A percentile compares a stretch with the other conserved stretches of the same genome.
phyloP scores from a whole-genome alignment of 2,329 filamentous ascomycete genomes.

The Microsporum audouinii region DNA sequence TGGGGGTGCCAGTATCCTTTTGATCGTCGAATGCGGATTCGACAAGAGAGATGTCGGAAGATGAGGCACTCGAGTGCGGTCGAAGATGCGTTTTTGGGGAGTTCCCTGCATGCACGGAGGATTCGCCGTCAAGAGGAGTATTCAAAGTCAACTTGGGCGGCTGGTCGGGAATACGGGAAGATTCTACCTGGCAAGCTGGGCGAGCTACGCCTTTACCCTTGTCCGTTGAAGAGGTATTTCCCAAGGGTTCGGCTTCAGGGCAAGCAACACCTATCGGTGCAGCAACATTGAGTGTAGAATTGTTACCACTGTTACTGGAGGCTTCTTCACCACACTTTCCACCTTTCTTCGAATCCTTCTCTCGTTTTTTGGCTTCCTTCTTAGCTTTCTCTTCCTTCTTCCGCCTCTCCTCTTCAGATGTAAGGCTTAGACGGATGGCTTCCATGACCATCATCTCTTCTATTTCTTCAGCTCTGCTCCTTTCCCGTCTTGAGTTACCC shows the following conservation, averaged over 20 bases:
- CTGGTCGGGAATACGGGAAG: constrained; percentile 1
- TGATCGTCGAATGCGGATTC: constrained; percentile 45
- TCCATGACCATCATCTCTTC: constrained; percentile 99
- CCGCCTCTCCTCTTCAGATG: constrained; percentile 83
- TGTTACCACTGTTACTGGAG: constrained; percentile 48
- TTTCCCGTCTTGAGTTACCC: constrained; percentile 43
- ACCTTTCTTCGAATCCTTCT: constrained; percentile 72
- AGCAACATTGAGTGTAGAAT: constrained; percentile 45
- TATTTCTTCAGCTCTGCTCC: constrained; percentile 64
- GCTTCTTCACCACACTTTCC: constrained; percentile 48
- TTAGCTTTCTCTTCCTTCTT: constrained; percentile 66
- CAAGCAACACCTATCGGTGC: constrained; percentile 26
- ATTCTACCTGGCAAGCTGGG: constrained; percentile 10
- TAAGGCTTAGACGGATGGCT: constrained; percentile 81
- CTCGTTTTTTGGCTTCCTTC: constrained; percentile 74
- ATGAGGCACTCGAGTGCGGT: constrained; percentile 79
- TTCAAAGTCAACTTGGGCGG: constrained; percentile 18
- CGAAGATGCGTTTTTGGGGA: constrained; percentile 57
- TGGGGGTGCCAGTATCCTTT: constrained; percentile 39
- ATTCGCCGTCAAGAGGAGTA: background rate
- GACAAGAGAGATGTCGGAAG: constrained; percentile 62
- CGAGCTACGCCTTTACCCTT: constrained; percentile 65
- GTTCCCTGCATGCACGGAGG: background rate
- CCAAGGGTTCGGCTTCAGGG: constrained; percentile 27
- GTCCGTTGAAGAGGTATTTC: constrained; percentile 30